phyloP scores from a whole-genome alignment of 1,139 yeast genomes.

The Magnusiomyces sp. region DNA sequence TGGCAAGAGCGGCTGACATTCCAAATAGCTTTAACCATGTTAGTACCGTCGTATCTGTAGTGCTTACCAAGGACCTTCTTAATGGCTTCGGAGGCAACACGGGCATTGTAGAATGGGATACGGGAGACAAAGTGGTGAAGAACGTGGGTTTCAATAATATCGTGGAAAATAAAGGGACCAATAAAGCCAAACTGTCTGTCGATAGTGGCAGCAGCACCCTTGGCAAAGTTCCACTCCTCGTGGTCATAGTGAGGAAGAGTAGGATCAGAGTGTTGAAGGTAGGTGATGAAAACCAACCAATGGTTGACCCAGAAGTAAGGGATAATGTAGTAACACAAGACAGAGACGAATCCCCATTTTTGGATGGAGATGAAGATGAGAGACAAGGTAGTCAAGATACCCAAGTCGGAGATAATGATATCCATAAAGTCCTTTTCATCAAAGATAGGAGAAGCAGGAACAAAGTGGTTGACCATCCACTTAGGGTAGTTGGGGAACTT shows the following conservation, averaged over 20 bases:
- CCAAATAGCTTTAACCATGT: constrained; percentile 70
- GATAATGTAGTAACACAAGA: constrained; percentile 61
- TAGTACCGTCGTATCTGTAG: constrained; percentile 58
- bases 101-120: constrained; percentile 79
- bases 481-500: constrained; percentile 45
- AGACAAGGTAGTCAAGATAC: constrained; percentile 47
- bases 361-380: constrained; percentile 57
- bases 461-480: constrained; percentile 52
- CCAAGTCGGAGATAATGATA: constrained; percentile 64
- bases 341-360: constrained; percentile 53
- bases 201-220: constrained; percentile 84
- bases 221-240: constrained; percentile 72
- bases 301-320: constrained; percentile 82
- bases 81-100: constrained; percentile 72
- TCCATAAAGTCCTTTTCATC: constrained; percentile 63
- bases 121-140: constrained; percentile 78
- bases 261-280: constrained; percentile 77
- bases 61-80: constrained; percentile 77
- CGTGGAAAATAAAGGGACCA: constrained; percentile 77
- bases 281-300: constrained; percentile 83
- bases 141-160: constrained; percentile 83
- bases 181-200: constrained; percentile 78
- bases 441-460: constrained; percentile 65
- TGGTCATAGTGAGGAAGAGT: constrained; percentile 71
- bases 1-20: constrained; percentile 65